These are phyloP conservation scores for Hyaloperonospora brassicae DNA, from an alignment of 352 stramenopile genomes.

Conservation along the genomic window DNA sequence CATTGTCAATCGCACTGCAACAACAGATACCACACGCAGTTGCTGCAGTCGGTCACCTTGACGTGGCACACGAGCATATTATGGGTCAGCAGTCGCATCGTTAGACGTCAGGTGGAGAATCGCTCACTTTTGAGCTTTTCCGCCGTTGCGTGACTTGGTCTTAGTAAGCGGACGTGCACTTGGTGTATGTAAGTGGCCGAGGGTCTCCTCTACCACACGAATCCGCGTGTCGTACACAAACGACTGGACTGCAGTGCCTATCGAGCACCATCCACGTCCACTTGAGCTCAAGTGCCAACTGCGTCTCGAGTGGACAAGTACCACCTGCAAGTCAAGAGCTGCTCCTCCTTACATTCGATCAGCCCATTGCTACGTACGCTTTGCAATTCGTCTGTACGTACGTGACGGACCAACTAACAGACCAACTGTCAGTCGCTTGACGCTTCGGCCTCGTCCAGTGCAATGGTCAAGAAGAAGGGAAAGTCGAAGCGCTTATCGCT, in stretches of 20 bases:
- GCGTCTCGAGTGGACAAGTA: too few relatives aligned
- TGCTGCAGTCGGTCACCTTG: slow-evolving; percentile 31
- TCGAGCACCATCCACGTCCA: background rate
- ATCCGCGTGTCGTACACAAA: slow-evolving; percentile 20
- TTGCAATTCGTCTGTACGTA: too few relatives aligned
- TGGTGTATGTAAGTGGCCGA: slow-evolving; percentile 19
- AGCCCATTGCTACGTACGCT: background rate
- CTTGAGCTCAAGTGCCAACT: too few relatives aligned
- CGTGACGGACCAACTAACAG: too few relatives aligned
- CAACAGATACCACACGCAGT: background rate
- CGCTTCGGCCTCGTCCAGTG: too few relatives aligned
- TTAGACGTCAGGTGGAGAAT: too few relatives aligned
- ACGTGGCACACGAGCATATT: slow-evolving; percentile 86
- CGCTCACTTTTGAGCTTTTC: slow-evolving; percentile 2
- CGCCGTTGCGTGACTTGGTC: background rate
- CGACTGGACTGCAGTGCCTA: slow-evolving; percentile 27
- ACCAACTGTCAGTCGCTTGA: too few relatives aligned
- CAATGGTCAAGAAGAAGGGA: slow-evolving; percentile 99
- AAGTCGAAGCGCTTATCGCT: slow-evolving; percentile 96
- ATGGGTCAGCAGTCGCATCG: slow-evolving; percentile 77
- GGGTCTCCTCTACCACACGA: slow-evolving; percentile 15
- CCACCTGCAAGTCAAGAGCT: too few relatives aligned
- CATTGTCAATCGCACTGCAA: too few relatives aligned
- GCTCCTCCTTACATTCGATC: background rate
- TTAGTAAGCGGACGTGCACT: slow-evolving; percentile 8